Evolutionary conservation across 2,329 filamentous ascomycete genomes (phyloP), one percentile per base, ranked within the genome.

Genomic region (Pseudogymnoascus sp.): DNA sequence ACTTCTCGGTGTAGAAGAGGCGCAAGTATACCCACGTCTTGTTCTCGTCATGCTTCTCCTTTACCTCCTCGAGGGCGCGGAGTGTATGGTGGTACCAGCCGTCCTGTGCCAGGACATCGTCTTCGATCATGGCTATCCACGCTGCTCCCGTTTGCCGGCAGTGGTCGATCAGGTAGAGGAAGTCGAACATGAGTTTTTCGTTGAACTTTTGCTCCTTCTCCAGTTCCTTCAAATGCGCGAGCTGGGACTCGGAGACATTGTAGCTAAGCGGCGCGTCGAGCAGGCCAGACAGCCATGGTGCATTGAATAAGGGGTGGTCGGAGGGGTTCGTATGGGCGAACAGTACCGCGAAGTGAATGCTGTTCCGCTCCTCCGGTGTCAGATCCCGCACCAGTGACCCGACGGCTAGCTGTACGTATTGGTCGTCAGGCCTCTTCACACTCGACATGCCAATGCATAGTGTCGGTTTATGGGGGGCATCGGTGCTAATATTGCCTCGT

Each of bases 111-210:
- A 77, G 70, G 19, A 76, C 67, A 47, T 77, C 75, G 65, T 77
- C 75, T 62, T 77, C 75, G 38, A 77, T 68, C 5, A 77, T 70
- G 4, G 73, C 74, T 63, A 77, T 74, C 62, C 75, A 77, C 1
- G 68, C 69, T 3, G 73, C 66, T 0, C 69, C 69, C 21, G 68
- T 68, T 44, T 65, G 33, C 21, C 69, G 68, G 33, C 75, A 77
- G 0, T 70, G 38, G 3, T 70, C 61, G 7, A 76, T 61, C 6
- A 68, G 67, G 62, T 75, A 72, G 21, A 68, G 68, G 63, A 75
- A 75, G 61, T 75, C 74, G 47, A 71, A 72, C 2, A 76, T 70
- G 2, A 71, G 71, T 61, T 75, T 76, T 50, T 71, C 70, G 28
- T 57, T 57, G 28, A 57, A 57, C 61, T 71, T 70, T 50, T 68